These are phyloP conservation scores for Hypoxylon sp. DNA, from an alignment of 2,329 filamentous ascomycete species.

Conservation along the genomic window DNA sequence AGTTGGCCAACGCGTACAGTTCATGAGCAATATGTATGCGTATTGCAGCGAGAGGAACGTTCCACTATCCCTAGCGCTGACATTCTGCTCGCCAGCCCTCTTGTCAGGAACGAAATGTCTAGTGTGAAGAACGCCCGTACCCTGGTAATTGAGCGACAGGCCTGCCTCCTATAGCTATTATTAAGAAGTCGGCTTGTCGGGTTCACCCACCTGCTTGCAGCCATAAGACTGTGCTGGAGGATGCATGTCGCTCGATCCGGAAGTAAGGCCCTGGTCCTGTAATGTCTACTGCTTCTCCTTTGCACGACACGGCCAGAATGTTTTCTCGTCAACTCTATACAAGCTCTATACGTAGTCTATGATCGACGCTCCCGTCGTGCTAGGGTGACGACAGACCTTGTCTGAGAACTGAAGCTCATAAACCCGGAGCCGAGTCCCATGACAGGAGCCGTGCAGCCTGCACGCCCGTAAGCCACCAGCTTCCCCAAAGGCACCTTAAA, in stretches of 20 bases:
- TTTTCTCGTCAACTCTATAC: constrained; percentile 32
- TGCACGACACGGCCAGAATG: constrained; percentile 30
- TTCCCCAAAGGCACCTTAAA: constrained; percentile 31
- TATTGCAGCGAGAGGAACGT: constrained; percentile 39
- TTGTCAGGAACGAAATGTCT: constrained; percentile 41
- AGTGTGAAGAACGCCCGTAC: constrained; percentile 34
- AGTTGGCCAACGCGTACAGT: constrained; percentile 36
- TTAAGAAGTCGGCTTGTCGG: constrained; percentile 44
- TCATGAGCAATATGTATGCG: constrained; percentile 30
- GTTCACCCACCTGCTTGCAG: constrained; percentile 44
- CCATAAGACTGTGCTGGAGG: constrained; percentile 44
- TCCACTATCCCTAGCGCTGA: constrained; percentile 41
- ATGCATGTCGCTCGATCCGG: constrained; percentile 53
- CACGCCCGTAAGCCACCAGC: constrained; percentile 34
- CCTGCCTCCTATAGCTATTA: constrained; percentile 33
- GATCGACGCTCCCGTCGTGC: constrained; percentile 43
- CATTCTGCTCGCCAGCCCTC: constrained; percentile 31
- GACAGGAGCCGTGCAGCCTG: constrained; percentile 36
- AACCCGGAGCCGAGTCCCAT: constrained; percentile 40
- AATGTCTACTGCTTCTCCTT: constrained; percentile 37
- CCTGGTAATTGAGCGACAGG: constrained; percentile 34
- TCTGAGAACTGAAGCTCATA: constrained; percentile 44
- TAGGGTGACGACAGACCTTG: constrained; percentile 45
- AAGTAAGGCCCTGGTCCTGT: constrained; percentile 41
- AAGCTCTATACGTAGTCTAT: constrained; percentile 34